Evolutionary conservation across 2,329 filamentous ascomycete genomes (phyloP), one percentile per base, ranked within the genome.

Genomic region (Arthroderma uncinatum): DNA sequence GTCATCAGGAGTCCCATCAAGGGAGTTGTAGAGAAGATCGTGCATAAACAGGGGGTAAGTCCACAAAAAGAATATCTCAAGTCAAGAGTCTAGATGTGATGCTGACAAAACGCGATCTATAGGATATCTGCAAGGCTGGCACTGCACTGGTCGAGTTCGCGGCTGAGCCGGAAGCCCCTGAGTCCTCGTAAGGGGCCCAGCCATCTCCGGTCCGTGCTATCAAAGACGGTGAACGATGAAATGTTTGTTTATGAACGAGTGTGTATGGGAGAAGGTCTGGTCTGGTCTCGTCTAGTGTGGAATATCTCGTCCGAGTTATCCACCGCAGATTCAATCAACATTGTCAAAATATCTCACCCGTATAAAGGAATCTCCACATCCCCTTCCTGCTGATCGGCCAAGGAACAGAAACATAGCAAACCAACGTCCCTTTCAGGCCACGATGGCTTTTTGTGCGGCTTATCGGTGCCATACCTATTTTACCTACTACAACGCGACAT

Each of bases 41-140:
- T 86, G 39, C 86, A 90, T 67, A 82, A 84, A 66, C 81, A 85
- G 74, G 87, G 87, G 59, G 85, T 87, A 77, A 77, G 83, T 73
- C 48, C 12, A 19, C 5, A 34, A 30, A 50, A 53, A 34, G 6
- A 16, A 34, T n/a, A 14, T 30, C 2, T 30, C 56, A 54, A 30
- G 37, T 16, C 56, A 52, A 30, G 47, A 44, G 30, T 36, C 56
- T 48, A 23, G 34, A 19, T n/a, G 34, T 63, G 16, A 39, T 59
- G 47, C 47, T 50, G 47, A 50, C 47, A 9, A 50, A 48, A 12
- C 25, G 16, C 36, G 21, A 16, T 21, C 28, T 42, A 12, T 63
- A 87, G 82, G 86, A 89, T 64, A 86, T 89, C 64, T 89, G 86
- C 71, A 88, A 88, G 69, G 85, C 85, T 4, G 86, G 86, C 5